These are phyloP conservation scores for Fragosphaeria purpurea DNA, from an alignment of 2,329 filamentous ascomycete genomes.

Conservation along the genomic window DNA sequence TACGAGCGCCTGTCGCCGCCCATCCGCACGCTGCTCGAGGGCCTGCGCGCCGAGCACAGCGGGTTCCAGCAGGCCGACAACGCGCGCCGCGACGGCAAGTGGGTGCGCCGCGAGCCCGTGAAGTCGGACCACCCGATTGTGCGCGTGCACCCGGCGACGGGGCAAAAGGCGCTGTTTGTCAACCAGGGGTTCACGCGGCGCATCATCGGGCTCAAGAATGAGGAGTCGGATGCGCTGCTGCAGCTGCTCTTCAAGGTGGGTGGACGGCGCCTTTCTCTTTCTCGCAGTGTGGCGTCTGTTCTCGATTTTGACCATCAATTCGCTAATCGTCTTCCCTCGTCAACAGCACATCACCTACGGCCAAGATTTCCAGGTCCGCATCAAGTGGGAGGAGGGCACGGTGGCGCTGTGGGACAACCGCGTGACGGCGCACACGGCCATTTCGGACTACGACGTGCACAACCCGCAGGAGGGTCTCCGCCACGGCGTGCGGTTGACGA, in stretches of 20 bases:
- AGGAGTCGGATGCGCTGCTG: too few relatives aligned
- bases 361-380: too few relatives aligned
- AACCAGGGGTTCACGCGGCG: slow-evolving; percentile 32
- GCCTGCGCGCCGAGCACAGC: slow-evolving; percentile 28
- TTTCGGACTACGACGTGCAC: slow-evolving; percentile 32
- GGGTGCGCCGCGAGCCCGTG: slow-evolving; percentile 33
- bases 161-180: slow-evolving; percentile 73
- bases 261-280: too few relatives aligned
- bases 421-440: slow-evolving; percentile 16
- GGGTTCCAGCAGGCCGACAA: slow-evolving; percentile 15
- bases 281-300: too few relatives aligned
- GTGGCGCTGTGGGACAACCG: too few relatives aligned
- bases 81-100: neutral
- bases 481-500: slow-evolving; percentile 32
- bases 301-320: too few relatives aligned
- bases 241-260: neutral
- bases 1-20: slow-evolving; percentile 27
- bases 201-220: too few relatives aligned
- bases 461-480: slow-evolving; percentile 29
- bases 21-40: slow-evolving; percentile 26
- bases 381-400: too few relatives aligned
- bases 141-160: slow-evolving; percentile 70
- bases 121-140: slow-evolving; percentile 66
- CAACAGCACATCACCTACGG: neutral
- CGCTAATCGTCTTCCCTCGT: too few relatives aligned